phyloP scores from a whole-genome alignment of 139 green algal genomes.

The Coelastrella sp. region DNA sequence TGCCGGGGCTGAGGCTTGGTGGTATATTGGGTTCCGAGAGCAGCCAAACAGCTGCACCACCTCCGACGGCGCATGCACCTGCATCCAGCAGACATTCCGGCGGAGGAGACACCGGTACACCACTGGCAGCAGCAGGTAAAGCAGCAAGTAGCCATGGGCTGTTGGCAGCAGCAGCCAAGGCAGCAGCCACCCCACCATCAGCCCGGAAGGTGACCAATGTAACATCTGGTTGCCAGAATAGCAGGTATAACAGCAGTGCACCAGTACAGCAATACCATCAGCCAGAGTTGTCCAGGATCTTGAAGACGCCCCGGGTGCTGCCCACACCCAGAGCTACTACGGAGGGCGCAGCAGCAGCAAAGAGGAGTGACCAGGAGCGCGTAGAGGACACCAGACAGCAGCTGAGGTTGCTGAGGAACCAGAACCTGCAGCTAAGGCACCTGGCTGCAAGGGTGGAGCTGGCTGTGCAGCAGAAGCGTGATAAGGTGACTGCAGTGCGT shows the following conservation, averaged over 20 bases:
- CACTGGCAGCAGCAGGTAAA: not conserved
- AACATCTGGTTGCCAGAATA: not conserved
- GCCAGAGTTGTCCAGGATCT: not conserved
- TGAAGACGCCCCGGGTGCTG: not conserved
- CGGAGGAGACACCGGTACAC: not conserved
- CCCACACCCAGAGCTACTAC: not conserved
- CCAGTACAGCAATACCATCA: not conserved
- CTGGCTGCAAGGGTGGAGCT: constrained; percentile 2
- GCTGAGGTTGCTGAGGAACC: constrained; percentile 12
- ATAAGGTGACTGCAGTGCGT: constrained; percentile 1
- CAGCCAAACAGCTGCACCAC: not conserved
- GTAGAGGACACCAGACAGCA: constrained; percentile 13
- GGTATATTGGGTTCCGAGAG: not conserved
- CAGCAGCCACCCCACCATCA: not conserved
- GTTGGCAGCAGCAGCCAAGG: not conserved
- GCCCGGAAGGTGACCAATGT: not conserved
- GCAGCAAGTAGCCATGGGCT: not conserved
- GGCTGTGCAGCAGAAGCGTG: constrained; percentile 3
- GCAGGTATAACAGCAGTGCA: not conserved
- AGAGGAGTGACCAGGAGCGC: not conserved
- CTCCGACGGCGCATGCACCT: not conserved
- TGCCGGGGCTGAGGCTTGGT: not conserved
- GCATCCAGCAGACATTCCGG: not conserved
- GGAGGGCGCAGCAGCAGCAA: not conserved
- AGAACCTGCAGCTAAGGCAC: constrained; percentile 30